phyloP scores from a whole-genome alignment of 768 basidiomycete genomes.

The Collybia mongolica region DNA sequence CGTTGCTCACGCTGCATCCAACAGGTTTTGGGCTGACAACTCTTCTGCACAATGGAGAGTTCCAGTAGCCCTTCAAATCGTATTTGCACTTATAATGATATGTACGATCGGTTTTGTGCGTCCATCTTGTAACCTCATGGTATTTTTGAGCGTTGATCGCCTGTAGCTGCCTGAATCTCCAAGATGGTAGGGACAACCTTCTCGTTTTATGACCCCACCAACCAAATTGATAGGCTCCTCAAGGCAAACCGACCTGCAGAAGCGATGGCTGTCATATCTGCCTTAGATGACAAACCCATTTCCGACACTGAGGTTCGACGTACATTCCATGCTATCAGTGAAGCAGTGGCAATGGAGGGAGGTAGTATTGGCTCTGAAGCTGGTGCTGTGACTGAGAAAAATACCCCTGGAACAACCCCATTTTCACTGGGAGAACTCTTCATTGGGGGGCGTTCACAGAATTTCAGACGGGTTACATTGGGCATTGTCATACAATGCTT shows the following conservation, averaged over 20 bases:
- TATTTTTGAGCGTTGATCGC: neutral
- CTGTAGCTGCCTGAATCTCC: constrained; percentile 58
- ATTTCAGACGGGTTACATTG: constrained; percentile 55
- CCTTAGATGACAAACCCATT: constrained; percentile 51
- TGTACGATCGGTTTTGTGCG: constrained; percentile 46
- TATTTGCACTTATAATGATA: constrained; percentile 55
- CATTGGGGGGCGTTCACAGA: constrained; percentile 54
- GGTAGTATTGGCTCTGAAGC: neutral
- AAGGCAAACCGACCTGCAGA: constrained; percentile 54
- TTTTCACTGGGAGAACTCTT: constrained; percentile 54
- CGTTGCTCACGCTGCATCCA: neutral
- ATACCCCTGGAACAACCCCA: constrained; percentile 9
- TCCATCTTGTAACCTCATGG: constrained; percentile 6
- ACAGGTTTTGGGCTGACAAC: constrained; percentile 47
- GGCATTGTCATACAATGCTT: constrained; percentile 63
- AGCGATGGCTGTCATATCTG: constrained; percentile 61
- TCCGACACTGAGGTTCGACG: constrained; percentile 45
- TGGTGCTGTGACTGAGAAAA: too few relatives aligned
- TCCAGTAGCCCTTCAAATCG: constrained; percentile 59
- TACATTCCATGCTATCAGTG: constrained; percentile 53
- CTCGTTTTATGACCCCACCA: neutral
- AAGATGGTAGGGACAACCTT: constrained; percentile 36
- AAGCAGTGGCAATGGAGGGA: constrained; percentile 47
- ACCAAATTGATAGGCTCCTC: constrained; percentile 46
- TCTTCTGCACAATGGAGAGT: constrained; percentile 63